Evolutionary conservation across 805 yeast species (phyloP).

Genomic region (Lipomyces japonicus): DNA sequence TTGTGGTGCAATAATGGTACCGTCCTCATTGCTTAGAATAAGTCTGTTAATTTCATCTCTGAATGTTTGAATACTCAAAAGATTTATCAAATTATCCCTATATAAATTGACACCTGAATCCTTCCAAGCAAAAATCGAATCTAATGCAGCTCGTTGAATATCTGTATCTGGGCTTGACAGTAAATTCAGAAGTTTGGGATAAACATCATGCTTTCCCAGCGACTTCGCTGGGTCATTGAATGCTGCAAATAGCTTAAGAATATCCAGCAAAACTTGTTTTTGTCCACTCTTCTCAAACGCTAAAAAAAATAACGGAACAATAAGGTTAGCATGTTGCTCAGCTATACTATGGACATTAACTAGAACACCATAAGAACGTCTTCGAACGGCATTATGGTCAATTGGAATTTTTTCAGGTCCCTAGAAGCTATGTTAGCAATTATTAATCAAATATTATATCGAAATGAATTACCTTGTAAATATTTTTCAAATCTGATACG

Average conservation of each 20-base stretch:
- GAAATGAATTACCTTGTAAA: neutral
- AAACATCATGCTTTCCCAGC: slow-evolving; percentile 51
- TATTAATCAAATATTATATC: no score
- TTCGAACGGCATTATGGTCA: slow-evolving; percentile 7
- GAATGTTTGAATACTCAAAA: slow-evolving; percentile 78
- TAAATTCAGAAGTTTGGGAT: slow-evolving; percentile 49
- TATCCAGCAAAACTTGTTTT: slow-evolving; percentile 28
- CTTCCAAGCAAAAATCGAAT: slow-evolving; percentile 63
- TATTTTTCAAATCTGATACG: neutral
- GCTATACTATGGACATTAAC: slow-evolving; percentile 60
- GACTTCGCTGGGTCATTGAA: slow-evolving; percentile 63
- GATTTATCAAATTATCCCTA: slow-evolving; percentile 63
- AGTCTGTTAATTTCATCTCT: slow-evolving; percentile 77
- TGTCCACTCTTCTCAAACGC: slow-evolving; percentile 20
- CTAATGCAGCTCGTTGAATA: slow-evolving; percentile 69
- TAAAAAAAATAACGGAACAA: slow-evolving; percentile 57
- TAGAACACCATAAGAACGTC: slow-evolving; percentile 49
- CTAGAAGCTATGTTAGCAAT: neutral
- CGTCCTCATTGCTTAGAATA: slow-evolving; percentile 50
- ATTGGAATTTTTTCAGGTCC: neutral
- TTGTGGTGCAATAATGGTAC: slow-evolving; percentile 49
- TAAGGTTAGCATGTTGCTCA: slow-evolving; percentile 54
- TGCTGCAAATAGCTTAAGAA: slow-evolving; percentile 59
- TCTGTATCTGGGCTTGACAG: slow-evolving; percentile 59
- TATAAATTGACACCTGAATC: slow-evolving; percentile 59